These are phyloP conservation scores for Hirsutella minnesotensis DNA, from an alignment of 2,329 filamentous ascomycete species.

Conservation along the genomic window DNA sequence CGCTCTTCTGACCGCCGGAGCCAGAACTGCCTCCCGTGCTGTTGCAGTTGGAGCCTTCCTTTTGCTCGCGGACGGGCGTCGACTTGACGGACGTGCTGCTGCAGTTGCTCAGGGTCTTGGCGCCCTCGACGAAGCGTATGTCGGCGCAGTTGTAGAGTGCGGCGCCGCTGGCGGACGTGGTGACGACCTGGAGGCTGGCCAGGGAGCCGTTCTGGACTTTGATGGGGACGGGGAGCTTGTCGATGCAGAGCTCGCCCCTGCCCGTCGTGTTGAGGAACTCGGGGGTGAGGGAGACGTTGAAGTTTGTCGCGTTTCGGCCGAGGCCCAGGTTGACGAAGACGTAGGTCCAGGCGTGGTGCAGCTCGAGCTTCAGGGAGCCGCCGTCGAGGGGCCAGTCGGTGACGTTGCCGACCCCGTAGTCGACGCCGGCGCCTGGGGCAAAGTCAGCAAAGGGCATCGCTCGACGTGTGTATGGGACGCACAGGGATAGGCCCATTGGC, in stretches of 20 bases:
- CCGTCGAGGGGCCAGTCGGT: constrained; percentile 43
- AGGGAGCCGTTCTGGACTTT: constrained; percentile 46
- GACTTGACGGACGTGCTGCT: constrained; percentile 27
- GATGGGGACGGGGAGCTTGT: constrained; percentile 42
- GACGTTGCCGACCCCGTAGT: constrained; percentile 28
- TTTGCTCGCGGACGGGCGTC: background rate
- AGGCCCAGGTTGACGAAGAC: constrained; percentile 42
- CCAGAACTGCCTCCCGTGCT: background rate
- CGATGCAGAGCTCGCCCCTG: constrained; percentile 55
- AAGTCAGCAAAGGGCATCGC: constrained; percentile 2
- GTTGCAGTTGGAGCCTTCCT: constrained; percentile 9
- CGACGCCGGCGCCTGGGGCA: constrained; percentile 33
- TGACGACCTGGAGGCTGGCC: constrained; percentile 59
- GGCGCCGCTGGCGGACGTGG: constrained; percentile 41
- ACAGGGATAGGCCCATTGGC: constrained; percentile 42
- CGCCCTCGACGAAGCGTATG: constrained; percentile 49
- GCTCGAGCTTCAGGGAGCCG: constrained; percentile 33
- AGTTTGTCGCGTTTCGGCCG: constrained; percentile 42
- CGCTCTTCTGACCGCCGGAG: background rate
- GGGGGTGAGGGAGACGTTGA: constrained; percentile 56
- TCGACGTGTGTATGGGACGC: constrained; percentile 10
- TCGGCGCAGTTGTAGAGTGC: constrained; percentile 70
- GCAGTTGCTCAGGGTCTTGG: constrained; percentile 29
- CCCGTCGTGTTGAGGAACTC: constrained; percentile 45
- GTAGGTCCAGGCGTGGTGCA: constrained; percentile 41